Conservation (phyloP, 2,329 filamentous ascomycete species). For the Colletotrichum viniferum region DNA sequence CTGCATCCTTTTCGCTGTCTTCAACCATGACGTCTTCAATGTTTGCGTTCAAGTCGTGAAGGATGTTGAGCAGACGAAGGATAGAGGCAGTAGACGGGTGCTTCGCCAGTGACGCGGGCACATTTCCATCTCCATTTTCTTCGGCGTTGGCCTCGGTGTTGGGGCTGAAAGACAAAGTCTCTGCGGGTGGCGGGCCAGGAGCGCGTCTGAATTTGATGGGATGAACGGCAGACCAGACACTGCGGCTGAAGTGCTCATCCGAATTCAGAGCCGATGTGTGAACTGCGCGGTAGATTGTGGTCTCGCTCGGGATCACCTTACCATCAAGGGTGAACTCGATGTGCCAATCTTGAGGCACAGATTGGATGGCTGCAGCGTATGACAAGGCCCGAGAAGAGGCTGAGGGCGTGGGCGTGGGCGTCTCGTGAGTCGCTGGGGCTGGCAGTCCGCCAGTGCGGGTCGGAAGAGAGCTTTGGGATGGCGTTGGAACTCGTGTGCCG, state of each 20-base stretch:
- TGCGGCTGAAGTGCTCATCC: constrained; percentile 73
- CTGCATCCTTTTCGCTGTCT: constrained; percentile 62
- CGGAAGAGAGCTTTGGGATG: constrained; percentile 62
- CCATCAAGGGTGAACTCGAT: constrained; percentile 91
- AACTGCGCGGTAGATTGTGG: constrained; percentile 93
- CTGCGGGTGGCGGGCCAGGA: constrained; percentile 78
- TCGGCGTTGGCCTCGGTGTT: constrained; percentile 54
- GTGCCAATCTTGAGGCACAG: constrained; percentile 91
- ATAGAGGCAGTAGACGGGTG: constrained; percentile 87
- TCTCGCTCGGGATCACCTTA: constrained; percentile 85
- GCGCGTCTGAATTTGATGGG: constrained; percentile 91
- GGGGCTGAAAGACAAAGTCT: constrained; percentile 65
- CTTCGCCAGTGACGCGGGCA: constrained; percentile 81
- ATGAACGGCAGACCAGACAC: constrained; percentile 89
- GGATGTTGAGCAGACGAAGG: constrained; percentile 82
- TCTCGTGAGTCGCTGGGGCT: constrained; percentile 42
- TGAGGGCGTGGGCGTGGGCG: constrained; percentile 53
- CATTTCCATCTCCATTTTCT: constrained; percentile 57
- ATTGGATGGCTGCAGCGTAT: constrained; percentile 83
- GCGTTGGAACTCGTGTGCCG: constrained; percentile 84
- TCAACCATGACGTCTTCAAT: constrained; percentile 88
- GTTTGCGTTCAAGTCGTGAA: constrained; percentile 92
- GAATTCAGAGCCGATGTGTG: constrained; percentile 61
- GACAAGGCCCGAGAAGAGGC: constrained; percentile 72
- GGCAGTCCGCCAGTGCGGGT: constrained; percentile 45